A percentile compares a stretch with the other conserved stretches of the same genome.
These are phyloP conservation scores for Afroboletus lepidellus DNA, from an alignment of 1,284 basidiomycete species.

Conservation along the genomic window DNA sequence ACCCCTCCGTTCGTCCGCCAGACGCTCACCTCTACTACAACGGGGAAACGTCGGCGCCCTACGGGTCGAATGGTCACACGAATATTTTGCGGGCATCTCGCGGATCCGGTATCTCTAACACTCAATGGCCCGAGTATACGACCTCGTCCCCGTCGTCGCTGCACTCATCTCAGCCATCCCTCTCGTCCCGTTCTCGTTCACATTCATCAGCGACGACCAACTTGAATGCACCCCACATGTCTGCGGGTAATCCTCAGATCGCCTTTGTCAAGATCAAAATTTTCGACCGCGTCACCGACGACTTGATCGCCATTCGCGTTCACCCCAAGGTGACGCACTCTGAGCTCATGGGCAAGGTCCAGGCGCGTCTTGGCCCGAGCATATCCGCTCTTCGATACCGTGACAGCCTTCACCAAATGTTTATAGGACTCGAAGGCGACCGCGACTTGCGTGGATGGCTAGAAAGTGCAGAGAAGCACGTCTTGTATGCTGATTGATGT, in stretches of 20 bases:
- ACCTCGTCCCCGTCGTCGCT: conserved; percentile 43
- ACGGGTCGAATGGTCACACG: conserved; percentile 19
- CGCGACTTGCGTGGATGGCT: conserved; percentile 79
- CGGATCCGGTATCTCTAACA: conserved; percentile 26
- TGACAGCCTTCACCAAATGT: conserved; percentile 63
- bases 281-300: conserved; percentile 87
- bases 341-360: conserved; percentile 90
- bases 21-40: conserved; percentile 12
- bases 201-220: conserved; percentile 52
- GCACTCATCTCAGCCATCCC: conserved; percentile 49
- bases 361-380: conserved; percentile 79
- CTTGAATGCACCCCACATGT: conserved; percentile 68
- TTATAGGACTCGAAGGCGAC: conserved; percentile 70
- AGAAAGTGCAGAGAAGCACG: conserved; percentile 81
- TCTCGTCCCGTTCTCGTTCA: conserved; percentile 51
- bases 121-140: conserved; percentile 33
- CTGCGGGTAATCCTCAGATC: conserved; percentile 70
- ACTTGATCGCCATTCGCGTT: conserved; percentile 96
- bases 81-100: conserved; percentile 24
- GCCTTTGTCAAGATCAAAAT: conserved; percentile 98
- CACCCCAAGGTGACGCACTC: conserved; percentile 86
- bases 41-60: conserved; percentile 31
- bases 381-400: conserved; percentile 73
- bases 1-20: conserved; percentile 40
- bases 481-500: conserved; percentile 76